Evolutionary conservation across 768 basidiomycete species (phyloP), one percentile per base, ranked within the genome.

Genomic region (Hortiboletus flavorubellus): DNA sequence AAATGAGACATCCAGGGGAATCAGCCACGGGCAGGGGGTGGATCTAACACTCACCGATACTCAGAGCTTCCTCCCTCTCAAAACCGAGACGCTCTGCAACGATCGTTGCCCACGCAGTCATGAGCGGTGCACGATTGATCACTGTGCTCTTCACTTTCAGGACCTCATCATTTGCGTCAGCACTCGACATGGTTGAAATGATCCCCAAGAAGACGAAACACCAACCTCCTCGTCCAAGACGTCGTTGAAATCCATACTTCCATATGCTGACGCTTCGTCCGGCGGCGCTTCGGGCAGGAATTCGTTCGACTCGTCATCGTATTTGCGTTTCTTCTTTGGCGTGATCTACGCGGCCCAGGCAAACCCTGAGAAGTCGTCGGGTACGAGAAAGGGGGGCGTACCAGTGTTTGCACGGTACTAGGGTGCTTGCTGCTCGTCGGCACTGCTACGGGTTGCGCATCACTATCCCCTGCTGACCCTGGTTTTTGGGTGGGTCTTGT

Each of bases 41-140:
- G 26, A 53, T n/a, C 29, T 41, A 26, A 39, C n/a, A 62, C 77
- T 33, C 60, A 88, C 94, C 93, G 52, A 98, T 91, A 59, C 91
- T 94, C 39, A 98, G 75, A 2, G 96, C 91, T 73, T 98, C 96
- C 64, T 91, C 86, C 55, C 87, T 78, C 48, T 84, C 80, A 69
- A 98, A 98, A 2, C 93, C 91, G 58, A 97, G 77, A 38, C 85
- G 79, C 62, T 93, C 91, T 4, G 91, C 89, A 29, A 98, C 91
- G 34, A 92, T 72, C 49, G 80, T 89, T 2, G 92, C 85, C 96
- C 96, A 98, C 2, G 89, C 93, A 52, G 87, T 93, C 90, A 98
- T 91, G 43, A 98, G 78, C 0, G 96, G 96, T 1, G 96, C 95
- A 23, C 96, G 85, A 70, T 98, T 98, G 43, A 91, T 80, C 18